phyloP scores from a whole-genome alignment of 106 monocot species.

The Allium cepa region DNA sequence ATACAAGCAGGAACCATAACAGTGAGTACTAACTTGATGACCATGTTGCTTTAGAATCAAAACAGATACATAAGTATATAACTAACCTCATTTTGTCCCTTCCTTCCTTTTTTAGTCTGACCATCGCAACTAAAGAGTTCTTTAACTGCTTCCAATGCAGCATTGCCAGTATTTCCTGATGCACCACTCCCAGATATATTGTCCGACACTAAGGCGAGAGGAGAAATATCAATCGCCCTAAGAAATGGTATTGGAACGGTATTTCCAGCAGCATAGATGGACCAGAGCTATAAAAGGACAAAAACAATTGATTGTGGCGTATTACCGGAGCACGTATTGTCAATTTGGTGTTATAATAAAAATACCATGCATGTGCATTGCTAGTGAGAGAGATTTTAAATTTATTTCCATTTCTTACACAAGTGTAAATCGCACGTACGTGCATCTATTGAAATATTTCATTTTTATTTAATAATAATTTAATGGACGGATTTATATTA shows the following conservation, averaged over 20 bases:
- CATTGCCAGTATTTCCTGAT: constrained; percentile 20
- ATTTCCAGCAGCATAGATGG: constrained; percentile 95
- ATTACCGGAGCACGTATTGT: no score
- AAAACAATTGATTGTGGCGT: no score
- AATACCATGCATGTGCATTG: no score
- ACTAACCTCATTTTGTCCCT: constrained; percentile 85
- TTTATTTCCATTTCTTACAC: no score
- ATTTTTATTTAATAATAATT: no score
- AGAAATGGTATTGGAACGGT: constrained; percentile 96
- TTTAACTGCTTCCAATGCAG: constrained; percentile 84
- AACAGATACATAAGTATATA: background rate
- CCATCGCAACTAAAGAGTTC: constrained; percentile 91
- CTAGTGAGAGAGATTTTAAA: no score
- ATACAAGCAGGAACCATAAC: no score
- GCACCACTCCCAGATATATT: constrained; percentile 37
- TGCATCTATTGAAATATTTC: no score
- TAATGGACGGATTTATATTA: no score
- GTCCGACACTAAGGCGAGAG: constrained; percentile 83
- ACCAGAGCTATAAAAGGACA: constrained; percentile 62
- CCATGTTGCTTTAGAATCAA: background rate
- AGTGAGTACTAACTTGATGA: no score
- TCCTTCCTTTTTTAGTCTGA: constrained; percentile 83
- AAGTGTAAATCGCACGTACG: no score
- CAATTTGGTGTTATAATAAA: no score
- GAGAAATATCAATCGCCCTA: constrained; percentile 91